These are phyloP conservation scores for Platanus orientalis DNA, from an alignment of 164 flowering plant species.

Conservation along the genomic window DNA sequence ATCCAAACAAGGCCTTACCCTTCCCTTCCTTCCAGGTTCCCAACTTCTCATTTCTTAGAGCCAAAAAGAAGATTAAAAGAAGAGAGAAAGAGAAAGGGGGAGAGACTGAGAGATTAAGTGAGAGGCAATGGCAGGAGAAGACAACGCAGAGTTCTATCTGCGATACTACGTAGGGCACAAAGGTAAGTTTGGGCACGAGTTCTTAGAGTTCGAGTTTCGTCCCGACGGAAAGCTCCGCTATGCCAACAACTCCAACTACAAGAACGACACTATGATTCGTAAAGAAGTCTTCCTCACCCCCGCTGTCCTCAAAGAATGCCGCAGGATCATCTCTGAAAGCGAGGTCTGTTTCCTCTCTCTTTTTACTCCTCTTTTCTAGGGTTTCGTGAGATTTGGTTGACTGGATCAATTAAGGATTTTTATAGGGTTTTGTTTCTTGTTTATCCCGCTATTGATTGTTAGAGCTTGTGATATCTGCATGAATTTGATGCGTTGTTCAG, in stretches of 20 bases:
- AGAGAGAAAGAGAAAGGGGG: too few relatives aligned
- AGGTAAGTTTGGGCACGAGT: constrained; percentile 94
- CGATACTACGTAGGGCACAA: constrained; percentile 93
- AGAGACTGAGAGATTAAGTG: constrained; percentile 2
- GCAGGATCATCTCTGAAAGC: constrained; percentile 82
- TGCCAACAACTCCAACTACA: constrained; percentile 97
- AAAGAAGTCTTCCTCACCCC: constrained; percentile 90
- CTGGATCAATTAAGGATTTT: too few relatives aligned
- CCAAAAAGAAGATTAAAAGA: too few relatives aligned
- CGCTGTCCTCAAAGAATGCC: constrained; percentile 81
- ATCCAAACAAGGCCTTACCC: too few relatives aligned
- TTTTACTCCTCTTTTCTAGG: background rate
- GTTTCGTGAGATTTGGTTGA: too few relatives aligned
- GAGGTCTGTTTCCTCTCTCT: constrained; percentile 41
- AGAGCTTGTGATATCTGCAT: background rate
- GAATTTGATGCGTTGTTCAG: constrained; percentile 25
- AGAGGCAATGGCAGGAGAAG: constrained; percentile 33
- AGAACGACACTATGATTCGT: constrained; percentile 95
- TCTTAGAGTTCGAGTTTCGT: constrained; percentile 88
- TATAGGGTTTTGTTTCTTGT: too few relatives aligned
- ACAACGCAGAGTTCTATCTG: constrained; percentile 56
- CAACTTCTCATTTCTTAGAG: too few relatives aligned
- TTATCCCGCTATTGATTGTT: background rate
- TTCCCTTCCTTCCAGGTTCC: too few relatives aligned
- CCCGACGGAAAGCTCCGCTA: constrained; percentile 93